Conservation (phyloP, 352 stramenopile genomes). For the Phytophthora chlamydospora region DNA sequence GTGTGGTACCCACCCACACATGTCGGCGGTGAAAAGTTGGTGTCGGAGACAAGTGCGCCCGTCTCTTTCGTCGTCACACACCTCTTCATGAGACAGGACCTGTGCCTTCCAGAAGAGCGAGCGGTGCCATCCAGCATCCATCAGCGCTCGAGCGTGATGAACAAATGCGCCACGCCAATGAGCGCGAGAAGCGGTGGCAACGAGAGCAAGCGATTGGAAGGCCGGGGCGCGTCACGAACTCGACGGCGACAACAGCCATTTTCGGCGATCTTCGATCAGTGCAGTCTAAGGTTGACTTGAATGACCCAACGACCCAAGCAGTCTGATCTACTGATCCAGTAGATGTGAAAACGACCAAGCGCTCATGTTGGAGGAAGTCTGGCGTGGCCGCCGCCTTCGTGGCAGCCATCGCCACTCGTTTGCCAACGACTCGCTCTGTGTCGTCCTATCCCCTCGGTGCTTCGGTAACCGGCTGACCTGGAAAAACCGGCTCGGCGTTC, state of each 20-base stretch:
- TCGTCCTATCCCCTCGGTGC: neutral
- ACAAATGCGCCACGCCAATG: neutral
- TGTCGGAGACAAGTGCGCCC: conserved; percentile 9
- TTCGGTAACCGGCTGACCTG: too few species aligned
- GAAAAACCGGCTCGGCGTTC: too few species aligned
- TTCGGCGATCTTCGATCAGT: conserved; percentile 3
- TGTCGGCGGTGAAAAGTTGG: conserved; percentile 8
- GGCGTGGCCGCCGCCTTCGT: too few species aligned
- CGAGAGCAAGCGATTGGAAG: neutral
- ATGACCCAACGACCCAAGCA: neutral
- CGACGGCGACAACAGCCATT: neutral
- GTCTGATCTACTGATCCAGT: neutral
- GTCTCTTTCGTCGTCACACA: neutral
- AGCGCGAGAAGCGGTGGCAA: neutral
- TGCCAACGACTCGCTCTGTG: too few species aligned
- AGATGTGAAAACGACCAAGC: neutral
- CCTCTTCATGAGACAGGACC: conserved; percentile 2
- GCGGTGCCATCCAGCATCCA: conserved; percentile 1
- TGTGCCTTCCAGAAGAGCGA: neutral
- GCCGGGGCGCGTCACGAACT: neutral
- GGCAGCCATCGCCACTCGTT: too few species aligned
- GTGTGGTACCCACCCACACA: conserved; percentile 9
- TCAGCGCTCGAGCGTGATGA: neutral
- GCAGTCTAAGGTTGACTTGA: neutral
- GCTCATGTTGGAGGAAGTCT: neutral